Conservation (phyloP, 768 basidiomycete species). For the Lyophyllum shimeji region DNA sequence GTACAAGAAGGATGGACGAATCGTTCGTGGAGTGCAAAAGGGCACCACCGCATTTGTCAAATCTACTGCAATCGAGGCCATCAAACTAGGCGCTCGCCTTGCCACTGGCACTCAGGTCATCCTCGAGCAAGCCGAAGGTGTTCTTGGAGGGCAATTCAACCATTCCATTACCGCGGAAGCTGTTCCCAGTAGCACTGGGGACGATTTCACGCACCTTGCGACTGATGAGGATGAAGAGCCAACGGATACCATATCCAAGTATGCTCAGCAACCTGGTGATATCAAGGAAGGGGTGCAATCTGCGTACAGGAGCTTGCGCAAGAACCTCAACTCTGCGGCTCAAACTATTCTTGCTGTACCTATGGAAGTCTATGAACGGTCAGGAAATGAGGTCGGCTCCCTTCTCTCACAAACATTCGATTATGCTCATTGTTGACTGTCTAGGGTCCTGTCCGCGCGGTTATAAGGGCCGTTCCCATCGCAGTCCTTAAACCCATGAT, state of each 20-base stretch:
- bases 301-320: constrained; percentile 87
- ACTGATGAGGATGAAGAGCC: constrained; percentile 43
- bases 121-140: constrained; percentile 89
- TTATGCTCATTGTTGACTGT: constrained; percentile 6
- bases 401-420: not conserved
- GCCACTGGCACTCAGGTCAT: constrained; percentile 99
- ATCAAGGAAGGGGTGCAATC: constrained; percentile 85
- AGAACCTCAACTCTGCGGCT: constrained; percentile 89
- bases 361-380: constrained; percentile 97
- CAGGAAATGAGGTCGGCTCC: constrained; percentile 78
- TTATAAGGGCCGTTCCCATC: constrained; percentile 95
- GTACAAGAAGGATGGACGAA: constrained; percentile 94
- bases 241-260: constrained; percentile 77
- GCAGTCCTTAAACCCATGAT: constrained; percentile 98
- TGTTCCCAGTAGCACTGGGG: constrained; percentile 45
- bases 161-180: constrained; percentile 68
- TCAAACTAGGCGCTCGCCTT: constrained; percentile 89
- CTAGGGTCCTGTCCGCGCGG: constrained; percentile 90
- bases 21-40: constrained; percentile 91
- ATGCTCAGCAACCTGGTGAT: constrained; percentile 87
- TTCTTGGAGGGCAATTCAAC: constrained; percentile 79
- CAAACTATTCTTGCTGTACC: constrained; percentile 98
- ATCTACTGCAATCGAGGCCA: constrained; percentile 92
- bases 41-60: constrained; percentile 92
- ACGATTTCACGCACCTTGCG: constrained; percentile 26